Base-by-base conservation (phyloP, 2,329 filamentous ascomycete genomes). In the Fusarium vanettenii region DNA sequence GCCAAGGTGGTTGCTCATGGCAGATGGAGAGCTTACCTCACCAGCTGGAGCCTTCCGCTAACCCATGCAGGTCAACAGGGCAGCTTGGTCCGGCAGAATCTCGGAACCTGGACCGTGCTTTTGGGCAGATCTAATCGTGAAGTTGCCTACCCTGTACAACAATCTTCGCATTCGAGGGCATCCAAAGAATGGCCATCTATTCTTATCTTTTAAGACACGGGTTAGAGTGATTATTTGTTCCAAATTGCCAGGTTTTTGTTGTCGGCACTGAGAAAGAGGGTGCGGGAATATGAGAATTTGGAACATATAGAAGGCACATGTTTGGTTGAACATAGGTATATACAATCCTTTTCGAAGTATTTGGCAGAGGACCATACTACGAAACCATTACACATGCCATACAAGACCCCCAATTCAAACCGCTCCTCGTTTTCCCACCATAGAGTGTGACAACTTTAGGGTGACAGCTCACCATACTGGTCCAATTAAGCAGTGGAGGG, bases 1-100 rank as follows among this genome's bases (percentile, higher is more conserved):
- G 67, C 71, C 59, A 73, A 70, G 70, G 67, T 68, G 69, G 74
- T 71, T 78, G 69, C 61, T 65, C 67, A 72, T 67, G 56, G 75
- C 71, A 74, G 75, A 73, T 76, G 77, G 78, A 70, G 78, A 83
- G 83, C 83, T 85, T 84, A 84, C 83, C 83, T 84, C 82, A 84
- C 80, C 78, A 76, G 78, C 75, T 83, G 82, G 77, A 84, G 81
- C 82, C 82, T 83, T 82, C 78, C 71, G 70, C 79, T 79, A 76
- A 75, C 71, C 74, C 77, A 70, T 65, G 72, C 67, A 59, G 55
- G 67, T 64, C 64, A 60, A 59, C 31, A 16, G 35, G 45, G 35
- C 57, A 69, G 56, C 67, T 71, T 6, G 29, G 18, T 60, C 31
- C 81, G 82, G 82, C 69, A 79, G 77, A 84, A 82, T 52, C 60